Percentiles rank a stretch among this genome's conserved stretches.
phyloP scores from a whole-genome alignment of 1,284 basidiomycete genomes.

The Trametes versicolor region DNA sequence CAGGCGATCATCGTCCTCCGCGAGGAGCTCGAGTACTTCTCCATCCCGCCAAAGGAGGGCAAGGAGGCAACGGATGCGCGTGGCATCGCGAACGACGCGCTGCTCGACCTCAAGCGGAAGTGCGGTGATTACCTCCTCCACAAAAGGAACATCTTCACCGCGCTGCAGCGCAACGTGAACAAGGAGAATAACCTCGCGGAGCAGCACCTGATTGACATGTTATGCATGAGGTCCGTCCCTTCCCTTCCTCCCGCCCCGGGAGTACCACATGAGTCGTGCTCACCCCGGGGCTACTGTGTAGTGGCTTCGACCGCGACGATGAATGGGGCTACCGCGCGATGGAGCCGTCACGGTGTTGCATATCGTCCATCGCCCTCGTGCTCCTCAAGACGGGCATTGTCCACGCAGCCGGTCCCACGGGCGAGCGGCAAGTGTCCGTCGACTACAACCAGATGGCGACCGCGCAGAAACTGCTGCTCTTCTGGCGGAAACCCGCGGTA shows the following conservation, averaged over 20 bases:
- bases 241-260: not conserved
- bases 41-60: slow-evolving; percentile 84
- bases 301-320: slow-evolving; percentile 96
- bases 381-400: slow-evolving; percentile 97
- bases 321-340: slow-evolving; percentile 97
- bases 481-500: slow-evolving; percentile 99
- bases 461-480: slow-evolving; percentile 96
- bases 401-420: slow-evolving; percentile 65
- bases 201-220: slow-evolving; percentile 99
- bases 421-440: slow-evolving; percentile 77
- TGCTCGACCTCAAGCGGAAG: slow-evolving; percentile 82
- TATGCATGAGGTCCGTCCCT: slow-evolving; percentile 92
- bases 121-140: slow-evolving; percentile 92
- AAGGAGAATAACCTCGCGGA: slow-evolving; percentile 99
- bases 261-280: slow-evolving; percentile 17
- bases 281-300: slow-evolving; percentile 44
- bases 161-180: slow-evolving; percentile 97
- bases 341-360: slow-evolving; percentile 96
- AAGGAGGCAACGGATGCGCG: slow-evolving; percentile 74
- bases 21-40: slow-evolving; percentile 98
- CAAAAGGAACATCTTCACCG: slow-evolving; percentile 95
- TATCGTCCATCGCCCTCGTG: slow-evolving; percentile 97
- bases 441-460: slow-evolving; percentile 96
- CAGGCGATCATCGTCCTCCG: slow-evolving; percentile 98
- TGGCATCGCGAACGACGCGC: slow-evolving; percentile 80